These are phyloP conservation scores for Penicillium longicatenatum DNA, from an alignment of 495 filamentous ascomycete genomes.

Conservation along the genomic window DNA sequence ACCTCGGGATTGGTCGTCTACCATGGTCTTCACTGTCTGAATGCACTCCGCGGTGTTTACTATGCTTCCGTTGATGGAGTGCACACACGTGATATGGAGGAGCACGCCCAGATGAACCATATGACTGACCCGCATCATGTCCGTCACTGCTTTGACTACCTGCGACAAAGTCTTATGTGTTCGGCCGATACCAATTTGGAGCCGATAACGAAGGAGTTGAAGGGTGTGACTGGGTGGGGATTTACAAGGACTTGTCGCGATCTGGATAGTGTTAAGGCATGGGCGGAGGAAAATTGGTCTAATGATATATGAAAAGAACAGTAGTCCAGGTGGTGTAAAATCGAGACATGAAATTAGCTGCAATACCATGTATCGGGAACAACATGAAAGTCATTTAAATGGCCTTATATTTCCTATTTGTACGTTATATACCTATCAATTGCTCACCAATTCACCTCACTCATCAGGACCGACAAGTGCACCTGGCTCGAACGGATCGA, in stretches of 20 bases:
- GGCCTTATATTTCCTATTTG: background rate
- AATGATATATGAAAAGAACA: background rate
- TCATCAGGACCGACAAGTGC: background rate
- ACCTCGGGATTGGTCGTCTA: background rate
- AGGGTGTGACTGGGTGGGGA: background rate
- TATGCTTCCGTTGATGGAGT: background rate
- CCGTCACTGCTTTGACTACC: slow-evolving; percentile 4
- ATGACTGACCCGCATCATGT: background rate
- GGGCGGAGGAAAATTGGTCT: slow-evolving; percentile 1
- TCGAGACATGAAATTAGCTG: no score
- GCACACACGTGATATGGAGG: background rate
- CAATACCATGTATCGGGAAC: no score
- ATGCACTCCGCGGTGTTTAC: slow-evolving; percentile 1
- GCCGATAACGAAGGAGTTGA: background rate
- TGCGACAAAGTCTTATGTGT: slow-evolving; percentile 1
- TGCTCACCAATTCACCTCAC: background rate
- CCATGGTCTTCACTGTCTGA: background rate
- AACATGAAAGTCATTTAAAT: background rate
- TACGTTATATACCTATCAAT: background rate
- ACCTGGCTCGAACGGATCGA: background rate
- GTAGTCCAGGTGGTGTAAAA: background rate
- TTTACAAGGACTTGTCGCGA: slow-evolving; percentile 1
- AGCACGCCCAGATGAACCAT: background rate
- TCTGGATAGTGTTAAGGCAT: background rate
- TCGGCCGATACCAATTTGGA: slow-evolving; percentile 2